Conservation (phyloP, 2,329 filamentous ascomycete genomes). For the Ceratocystiopsis sp. region DNA sequence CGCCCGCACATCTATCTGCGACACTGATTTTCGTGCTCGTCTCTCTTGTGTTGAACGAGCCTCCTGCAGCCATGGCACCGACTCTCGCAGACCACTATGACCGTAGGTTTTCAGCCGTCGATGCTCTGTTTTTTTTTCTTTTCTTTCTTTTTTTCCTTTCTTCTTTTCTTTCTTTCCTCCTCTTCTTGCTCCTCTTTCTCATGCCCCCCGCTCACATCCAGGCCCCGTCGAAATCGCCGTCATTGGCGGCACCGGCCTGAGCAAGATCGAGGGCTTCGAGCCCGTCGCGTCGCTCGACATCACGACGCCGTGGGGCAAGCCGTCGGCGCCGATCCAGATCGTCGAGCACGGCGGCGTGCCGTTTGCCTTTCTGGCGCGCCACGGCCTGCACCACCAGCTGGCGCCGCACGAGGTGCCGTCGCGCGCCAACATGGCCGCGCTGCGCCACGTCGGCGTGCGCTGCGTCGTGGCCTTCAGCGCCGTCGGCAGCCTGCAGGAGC, state of each 20-base stretch:
- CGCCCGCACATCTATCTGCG: too few relatives aligned
- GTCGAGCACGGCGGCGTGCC: constrained; percentile 69
- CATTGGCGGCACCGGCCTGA: constrained; percentile 84
- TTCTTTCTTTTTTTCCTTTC: neutral
- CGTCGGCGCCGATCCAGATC: constrained; percentile 63
- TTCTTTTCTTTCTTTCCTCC: constrained; percentile 1
- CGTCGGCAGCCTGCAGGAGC: constrained; percentile 80
- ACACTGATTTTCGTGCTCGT: neutral
- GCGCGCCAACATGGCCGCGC: constrained; percentile 94
- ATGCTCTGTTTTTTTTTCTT: neutral
- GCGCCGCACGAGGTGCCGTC: constrained; percentile 90
- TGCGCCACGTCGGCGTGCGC: constrained; percentile 76
- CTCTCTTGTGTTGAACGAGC: neutral
- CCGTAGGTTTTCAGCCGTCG: constrained; percentile 4
- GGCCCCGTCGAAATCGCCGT: constrained; percentile 69
- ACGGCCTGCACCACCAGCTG: constrained; percentile 74
- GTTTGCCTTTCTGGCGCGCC: constrained; percentile 86
- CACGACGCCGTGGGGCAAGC: constrained; percentile 74
- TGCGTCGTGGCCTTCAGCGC: constrained; percentile 89
- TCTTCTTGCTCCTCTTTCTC: constrained; percentile 2
- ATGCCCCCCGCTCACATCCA: constrained; percentile 15
- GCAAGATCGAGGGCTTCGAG: constrained; percentile 71
- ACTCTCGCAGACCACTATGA: constrained; percentile 8
- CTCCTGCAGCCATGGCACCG: constrained; percentile 3
- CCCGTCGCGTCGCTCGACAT: constrained; percentile 65